These are phyloP conservation scores for Mimosa pudica DNA, from an alignment of 306 rosid genomes.

Conservation along the genomic window DNA sequence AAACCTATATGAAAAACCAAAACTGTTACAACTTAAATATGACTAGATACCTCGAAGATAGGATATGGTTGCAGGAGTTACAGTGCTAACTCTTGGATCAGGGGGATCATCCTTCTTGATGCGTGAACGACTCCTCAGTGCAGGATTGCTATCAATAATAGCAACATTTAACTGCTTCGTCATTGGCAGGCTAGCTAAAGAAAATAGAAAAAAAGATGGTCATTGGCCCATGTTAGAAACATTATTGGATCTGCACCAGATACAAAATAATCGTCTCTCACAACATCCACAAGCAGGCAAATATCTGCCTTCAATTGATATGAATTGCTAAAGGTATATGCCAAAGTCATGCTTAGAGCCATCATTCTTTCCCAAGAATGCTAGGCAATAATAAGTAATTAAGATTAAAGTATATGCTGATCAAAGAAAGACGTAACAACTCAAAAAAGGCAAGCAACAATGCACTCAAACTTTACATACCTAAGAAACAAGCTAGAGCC, in stretches of 20 bases:
- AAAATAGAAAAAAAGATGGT: conserved; percentile 22
- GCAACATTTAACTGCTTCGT: conserved; percentile 91
- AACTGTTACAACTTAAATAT: conserved; percentile 22
- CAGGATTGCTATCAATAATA: conserved; percentile 94
- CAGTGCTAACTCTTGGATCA: conserved; percentile 94
- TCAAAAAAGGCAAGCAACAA: neutral
- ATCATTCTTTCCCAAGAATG: neutral
- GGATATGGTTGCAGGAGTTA: conserved; percentile 86
- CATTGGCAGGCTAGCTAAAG: conserved; percentile 83
- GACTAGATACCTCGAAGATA: conserved; percentile 71
- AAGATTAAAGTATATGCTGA: neutral
- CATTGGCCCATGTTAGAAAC: conserved; percentile 16
- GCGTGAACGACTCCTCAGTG: conserved; percentile 49
- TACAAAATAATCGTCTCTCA: conserved; percentile 15
- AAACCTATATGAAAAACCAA: conserved; percentile 11
- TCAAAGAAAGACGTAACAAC: conserved; percentile 14
- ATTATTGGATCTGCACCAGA: conserved; percentile 7
- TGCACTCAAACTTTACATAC: conserved; percentile 50
- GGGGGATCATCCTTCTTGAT: conserved; percentile 80
- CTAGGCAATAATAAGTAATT: conserved; percentile 7
- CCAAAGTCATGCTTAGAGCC: conserved; percentile 17
- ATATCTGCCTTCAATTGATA: conserved; percentile 14
- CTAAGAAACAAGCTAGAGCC: conserved; percentile 93
- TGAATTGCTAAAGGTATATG: conserved; percentile 2
- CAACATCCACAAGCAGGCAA: conserved; percentile 25